Percentiles rank a stretch among this genome's conserved stretches.
These are phyloP conservation scores for Schwanniomyces yamadae DNA, from an alignment of 805 yeast species.

Conservation along the genomic window DNA sequence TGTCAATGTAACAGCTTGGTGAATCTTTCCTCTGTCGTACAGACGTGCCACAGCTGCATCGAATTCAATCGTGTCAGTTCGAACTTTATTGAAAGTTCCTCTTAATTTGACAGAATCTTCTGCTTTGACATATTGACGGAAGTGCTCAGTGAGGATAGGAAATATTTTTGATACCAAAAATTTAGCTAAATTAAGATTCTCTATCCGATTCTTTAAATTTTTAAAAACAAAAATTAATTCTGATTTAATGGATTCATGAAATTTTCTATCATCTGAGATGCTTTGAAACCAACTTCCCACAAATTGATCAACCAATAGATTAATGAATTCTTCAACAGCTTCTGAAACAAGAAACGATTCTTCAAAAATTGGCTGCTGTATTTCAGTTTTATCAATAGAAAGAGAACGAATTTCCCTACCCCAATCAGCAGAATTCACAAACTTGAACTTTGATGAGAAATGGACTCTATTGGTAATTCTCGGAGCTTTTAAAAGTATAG, in stretches of 20 bases:
- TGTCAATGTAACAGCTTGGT: slow-evolving; percentile 50
- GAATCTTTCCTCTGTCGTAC: slow-evolving; percentile 54
- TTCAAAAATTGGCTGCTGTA: slow-evolving; percentile 32
- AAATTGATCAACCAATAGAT: slow-evolving; percentile 51
- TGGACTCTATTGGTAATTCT: background rate
- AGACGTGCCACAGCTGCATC: slow-evolving; percentile 42
- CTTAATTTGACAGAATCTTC: slow-evolving; percentile 31
- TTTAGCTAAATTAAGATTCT: slow-evolving; percentile 50
- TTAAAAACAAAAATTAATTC: slow-evolving; percentile 44
- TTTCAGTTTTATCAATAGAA: slow-evolving; percentile 22
- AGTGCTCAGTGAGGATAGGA: slow-evolving; percentile 69
- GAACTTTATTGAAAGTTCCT: slow-evolving; percentile 13
- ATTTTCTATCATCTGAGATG: slow-evolving; percentile 34
- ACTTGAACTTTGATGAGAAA: background rate
- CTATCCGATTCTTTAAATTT: slow-evolving; percentile 43
- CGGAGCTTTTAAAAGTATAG: background rate
- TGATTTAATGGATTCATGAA: slow-evolving; percentile 40
- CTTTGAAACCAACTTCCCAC: slow-evolving; percentile 54
- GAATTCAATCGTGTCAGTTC: slow-evolving; percentile 26
- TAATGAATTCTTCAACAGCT: slow-evolving; percentile 49
- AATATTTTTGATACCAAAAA: slow-evolving; percentile 56
- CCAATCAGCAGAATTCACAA: slow-evolving; percentile 11
- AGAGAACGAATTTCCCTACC: slow-evolving; percentile 15
- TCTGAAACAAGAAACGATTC: slow-evolving; percentile 55
- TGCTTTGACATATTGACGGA: slow-evolving; percentile 48